Evolutionary conservation across 1,284 basidiomycete species (phyloP).

Genomic region (Polyporus tsugae): DNA sequence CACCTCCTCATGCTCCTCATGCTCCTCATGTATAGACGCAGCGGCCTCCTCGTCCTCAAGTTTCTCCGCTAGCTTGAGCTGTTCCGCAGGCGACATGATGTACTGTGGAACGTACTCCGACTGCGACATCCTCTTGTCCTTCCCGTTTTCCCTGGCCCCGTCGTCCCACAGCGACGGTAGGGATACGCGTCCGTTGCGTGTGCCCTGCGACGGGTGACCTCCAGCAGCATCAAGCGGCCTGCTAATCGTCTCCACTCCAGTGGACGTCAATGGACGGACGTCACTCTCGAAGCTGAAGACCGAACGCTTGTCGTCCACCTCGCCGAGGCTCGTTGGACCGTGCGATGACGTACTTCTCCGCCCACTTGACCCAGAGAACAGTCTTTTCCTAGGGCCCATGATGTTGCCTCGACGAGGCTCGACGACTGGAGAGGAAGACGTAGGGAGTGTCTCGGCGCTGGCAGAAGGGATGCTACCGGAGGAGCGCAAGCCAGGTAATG

Average conservation of each 20-base stretch:
- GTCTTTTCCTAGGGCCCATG: slow-evolving; percentile 52
- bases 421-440: slow-evolving; percentile 31
- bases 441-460: slow-evolving; percentile 30
- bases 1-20: slow-evolving; percentile 21
- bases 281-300: slow-evolving; percentile 53
- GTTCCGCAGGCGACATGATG: slow-evolving; percentile 72
- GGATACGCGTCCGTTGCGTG: slow-evolving; percentile 40
- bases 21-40: slow-evolving; percentile 37
- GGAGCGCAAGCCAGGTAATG: slow-evolving; percentile 42
- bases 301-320: slow-evolving; percentile 62
- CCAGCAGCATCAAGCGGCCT: slow-evolving; percentile 38
- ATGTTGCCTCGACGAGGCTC: slow-evolving; percentile 34
- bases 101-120: slow-evolving; percentile 65
- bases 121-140: slow-evolving; percentile 36
- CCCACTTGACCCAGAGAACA: slow-evolving; percentile 65
- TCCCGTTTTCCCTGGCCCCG: slow-evolving; percentile 7
- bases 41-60: slow-evolving; percentile 45
- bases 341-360: slow-evolving; percentile 61
- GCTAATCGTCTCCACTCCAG: slow-evolving; percentile 35
- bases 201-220: slow-evolving; percentile 38
- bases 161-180: slow-evolving; percentile 62
- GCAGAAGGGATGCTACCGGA: slow-evolving; percentile 29
- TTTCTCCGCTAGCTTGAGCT: slow-evolving; percentile 63
- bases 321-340: slow-evolving; percentile 38
- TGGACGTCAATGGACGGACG: slow-evolving; percentile 25